Conservation (phyloP, 257 asterid species). For the Haberlea rhodopensis region DNA sequence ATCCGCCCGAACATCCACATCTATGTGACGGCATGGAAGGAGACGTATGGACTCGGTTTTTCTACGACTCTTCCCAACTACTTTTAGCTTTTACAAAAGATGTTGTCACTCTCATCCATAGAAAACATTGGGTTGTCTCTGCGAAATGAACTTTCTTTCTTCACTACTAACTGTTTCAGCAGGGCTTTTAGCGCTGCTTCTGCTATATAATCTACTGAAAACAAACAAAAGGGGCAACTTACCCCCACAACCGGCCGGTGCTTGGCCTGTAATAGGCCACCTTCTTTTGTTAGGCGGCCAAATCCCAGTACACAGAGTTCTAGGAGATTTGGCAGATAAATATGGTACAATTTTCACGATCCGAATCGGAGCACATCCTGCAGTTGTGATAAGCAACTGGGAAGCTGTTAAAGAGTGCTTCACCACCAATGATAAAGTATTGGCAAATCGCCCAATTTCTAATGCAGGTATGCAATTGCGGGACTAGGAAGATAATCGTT, state of each 20-base stretch:
- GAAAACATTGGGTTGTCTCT: not conserved
- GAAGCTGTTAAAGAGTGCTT: constrained; percentile 59
- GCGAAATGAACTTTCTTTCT: constrained; percentile 17
- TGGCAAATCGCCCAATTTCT: constrained; percentile 39
- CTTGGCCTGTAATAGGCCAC: constrained; percentile 65
- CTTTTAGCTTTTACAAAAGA: too few relatives aligned
- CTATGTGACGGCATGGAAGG: too few relatives aligned
- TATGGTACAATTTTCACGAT: constrained; percentile 48
- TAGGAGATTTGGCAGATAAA: constrained; percentile 43
- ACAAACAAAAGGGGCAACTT: not conserved
- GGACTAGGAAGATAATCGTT: too few relatives aligned
- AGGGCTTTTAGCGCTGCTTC: constrained; percentile 16
- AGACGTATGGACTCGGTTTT: too few relatives aligned
- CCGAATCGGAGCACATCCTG: constrained; percentile 35
- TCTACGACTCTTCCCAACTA: too few relatives aligned
- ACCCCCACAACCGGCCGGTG: constrained; percentile 48
- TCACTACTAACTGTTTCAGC: constrained; percentile 10
- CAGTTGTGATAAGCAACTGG: constrained; percentile 40
- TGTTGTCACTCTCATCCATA: too few relatives aligned
- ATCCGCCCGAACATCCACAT: too few relatives aligned
- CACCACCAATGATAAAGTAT: constrained; percentile 45
- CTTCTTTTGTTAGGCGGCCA: constrained; percentile 33
- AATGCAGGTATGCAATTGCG: too few relatives aligned
- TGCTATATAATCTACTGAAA: constrained; percentile 19
- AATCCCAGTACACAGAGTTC: constrained; percentile 18